Evolutionary conservation across 371 early-diverging fungal genomes (phyloP).

Genomic region (Entomophthora muscae): DNA sequence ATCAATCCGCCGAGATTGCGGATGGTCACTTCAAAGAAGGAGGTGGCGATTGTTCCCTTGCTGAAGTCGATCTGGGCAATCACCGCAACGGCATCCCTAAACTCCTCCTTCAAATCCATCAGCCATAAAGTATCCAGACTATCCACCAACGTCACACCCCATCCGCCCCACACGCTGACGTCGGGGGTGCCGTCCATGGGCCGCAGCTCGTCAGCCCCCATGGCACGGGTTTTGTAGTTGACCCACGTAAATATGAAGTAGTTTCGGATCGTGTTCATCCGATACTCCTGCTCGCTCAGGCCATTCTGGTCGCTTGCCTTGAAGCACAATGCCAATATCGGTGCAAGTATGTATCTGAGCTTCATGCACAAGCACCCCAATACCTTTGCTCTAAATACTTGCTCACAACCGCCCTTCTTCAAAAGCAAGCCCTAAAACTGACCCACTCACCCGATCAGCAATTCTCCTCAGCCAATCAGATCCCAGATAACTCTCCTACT

Average conservation of each 20-base stretch:
- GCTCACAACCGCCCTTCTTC: no score
- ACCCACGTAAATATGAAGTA: conserved; percentile 45
- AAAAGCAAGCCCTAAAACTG: no score
- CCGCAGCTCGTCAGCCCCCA: conserved; percentile 29
- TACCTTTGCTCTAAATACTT: no score
- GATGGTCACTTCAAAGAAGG: conserved; percentile 77
- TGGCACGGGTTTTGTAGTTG: conserved; percentile 39
- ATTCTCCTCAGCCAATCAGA: no score
- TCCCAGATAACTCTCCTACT: no score
- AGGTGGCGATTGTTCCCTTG: conserved; percentile 12
- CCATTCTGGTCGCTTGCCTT: no score
- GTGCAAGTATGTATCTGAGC: no score
- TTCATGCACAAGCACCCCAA: no score
- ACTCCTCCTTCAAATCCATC: conserved; percentile 55
- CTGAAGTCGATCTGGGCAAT: conserved; percentile 30
- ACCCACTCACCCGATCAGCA: no score
- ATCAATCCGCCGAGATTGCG: conserved; percentile 64
- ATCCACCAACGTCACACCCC: conserved; percentile 67
- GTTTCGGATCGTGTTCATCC: conserved; percentile 15
- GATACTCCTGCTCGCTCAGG: no score
- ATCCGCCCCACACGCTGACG: conserved; percentile 32
- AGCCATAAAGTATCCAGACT: conserved; percentile 62
- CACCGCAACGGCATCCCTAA: conserved; percentile 31
- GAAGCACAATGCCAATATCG: no score
- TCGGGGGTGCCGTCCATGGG: conserved; percentile 21